Base-by-base conservation (phyloP, 2,329 filamentous ascomycete species). In the Neofusicoccum sp. region DNA sequence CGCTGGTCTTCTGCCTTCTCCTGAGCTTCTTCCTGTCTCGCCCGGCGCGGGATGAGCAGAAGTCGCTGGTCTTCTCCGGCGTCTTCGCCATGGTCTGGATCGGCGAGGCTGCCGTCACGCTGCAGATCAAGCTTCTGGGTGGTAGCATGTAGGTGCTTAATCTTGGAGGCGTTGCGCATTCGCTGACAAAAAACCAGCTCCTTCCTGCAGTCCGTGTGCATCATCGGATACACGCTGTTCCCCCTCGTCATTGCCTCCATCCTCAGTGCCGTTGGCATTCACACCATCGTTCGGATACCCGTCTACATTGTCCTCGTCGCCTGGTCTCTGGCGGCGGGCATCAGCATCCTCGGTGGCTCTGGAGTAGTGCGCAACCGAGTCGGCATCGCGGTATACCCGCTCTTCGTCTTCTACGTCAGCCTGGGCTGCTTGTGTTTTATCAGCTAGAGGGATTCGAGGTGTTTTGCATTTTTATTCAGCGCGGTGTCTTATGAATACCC, bases 21-120 rank as follows among this genome's bases (percentile, higher is more conserved):
- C 80, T 99, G 62, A 93, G 91, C 67, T 83, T 96, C 75, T 86
- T 99, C 68, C 81, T 99, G 62, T 96, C 93, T 67, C 85, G 96
- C 72, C 86, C 89, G 64, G 91, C 91, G 12, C 84, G 87, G 67
- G 82, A 84, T 1, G 85, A 91, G 49, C 95, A 99, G 79, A 90
- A 89, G 71, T 91, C 93, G 63, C 78, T 90, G 41, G 93, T 98
- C 30, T 99, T 99, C 75, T 96, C 91, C 36, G 95, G 95, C 3
- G 92, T 99, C 47, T 99, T 99, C 78, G 91, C 92, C 49, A 90
- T 96, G 77, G 89, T 99, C 58, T 99, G 95, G 95, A 87, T 99
- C 62, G 95, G 93, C 30, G 93, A 98, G 80, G 93, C 93, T 1
- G 89, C 96, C 3, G 95, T 99, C 62, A 99, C 95, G n/a, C 78